Evolutionary conservation across 805 yeast genomes (phyloP), one percentile per base, ranked within the genome.

Genomic region (Yamadazyma insecticola): DNA sequence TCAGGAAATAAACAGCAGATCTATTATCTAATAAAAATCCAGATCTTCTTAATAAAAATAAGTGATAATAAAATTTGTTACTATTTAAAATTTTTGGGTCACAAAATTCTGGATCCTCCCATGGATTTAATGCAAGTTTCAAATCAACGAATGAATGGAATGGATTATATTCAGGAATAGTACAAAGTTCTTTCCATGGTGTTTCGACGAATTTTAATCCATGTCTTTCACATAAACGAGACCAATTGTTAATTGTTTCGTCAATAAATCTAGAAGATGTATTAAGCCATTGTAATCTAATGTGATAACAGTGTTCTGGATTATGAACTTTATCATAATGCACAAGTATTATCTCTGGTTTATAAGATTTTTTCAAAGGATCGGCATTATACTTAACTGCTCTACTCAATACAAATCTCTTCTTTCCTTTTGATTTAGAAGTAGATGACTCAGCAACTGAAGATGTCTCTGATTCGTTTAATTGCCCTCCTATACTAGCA

Each of bases 281-380:
- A 38, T 83, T 86, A 19, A 90, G 60, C 99, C 99, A 92, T 51
- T 92, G 97, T 10, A 90, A 55, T 28, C 96, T 67, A 19, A 92
- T 72, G 49, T 90, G 97, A 61, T 80, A 92, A 50, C 97, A 89
- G 47, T 89, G 95, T 43, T 84, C 90, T 0, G 97, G 96, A 50
- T 89, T 90, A 53, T 88, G 96, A 3, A 89, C 89, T 26, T 80
- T 71, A 51, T 92, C 99, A 48, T 86, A 85, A 56, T 90, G 97
- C 1, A 92, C 87, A 5, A 78, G 76, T 26, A 88, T 66, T 2
- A 78, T 55, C 44, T 92, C 98, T 0, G 82, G 81, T 34, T 88
- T 74, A 53, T 77, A 78, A 0, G 96, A 86, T 37, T 76, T 70
- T 2, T 67, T 63, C 17, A 69, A 60, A 0, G 90, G 84, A 50